A percentile compares a stretch with the other conserved stretches of the same genome.
Conservation (phyloP, 2,329 filamentous ascomycete genomes). For the Diaporthe longicolla region DNA sequence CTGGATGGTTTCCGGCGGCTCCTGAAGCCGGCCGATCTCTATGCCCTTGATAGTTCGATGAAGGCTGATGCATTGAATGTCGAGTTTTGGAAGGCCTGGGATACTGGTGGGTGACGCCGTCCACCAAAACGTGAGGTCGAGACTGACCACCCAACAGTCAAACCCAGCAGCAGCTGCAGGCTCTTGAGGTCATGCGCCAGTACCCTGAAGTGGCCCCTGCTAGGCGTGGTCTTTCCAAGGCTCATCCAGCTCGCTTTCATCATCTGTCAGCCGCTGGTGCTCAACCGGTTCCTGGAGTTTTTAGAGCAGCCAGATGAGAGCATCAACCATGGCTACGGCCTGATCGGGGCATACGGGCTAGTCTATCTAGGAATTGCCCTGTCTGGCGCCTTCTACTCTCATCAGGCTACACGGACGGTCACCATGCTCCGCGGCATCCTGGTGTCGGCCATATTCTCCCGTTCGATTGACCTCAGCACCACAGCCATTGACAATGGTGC, state of each 20-base stretch:
- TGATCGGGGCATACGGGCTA: constrained; percentile 44
- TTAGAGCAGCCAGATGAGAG: constrained; percentile 45
- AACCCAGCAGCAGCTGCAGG: constrained; percentile 7
- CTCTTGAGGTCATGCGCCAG: constrained; percentile 49
- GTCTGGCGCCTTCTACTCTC: constrained; percentile 51
- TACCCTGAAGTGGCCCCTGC: constrained; percentile 50
- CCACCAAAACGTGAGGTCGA: background rate
- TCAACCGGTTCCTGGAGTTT: constrained; percentile 52
- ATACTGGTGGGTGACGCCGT: constrained; percentile 45
- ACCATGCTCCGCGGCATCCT: constrained; percentile 51
- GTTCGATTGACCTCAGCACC: constrained; percentile 51
- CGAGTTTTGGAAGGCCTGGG: constrained; percentile 52
- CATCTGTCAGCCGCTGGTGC: constrained; percentile 55
- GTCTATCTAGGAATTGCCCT: constrained; percentile 46
- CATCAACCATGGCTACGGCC: constrained; percentile 46
- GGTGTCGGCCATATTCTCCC: constrained; percentile 53
- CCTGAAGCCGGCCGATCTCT: constrained; percentile 53
- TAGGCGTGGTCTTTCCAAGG: constrained; percentile 51
- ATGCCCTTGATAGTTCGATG: constrained; percentile 54
- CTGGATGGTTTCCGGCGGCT: constrained; percentile 53
- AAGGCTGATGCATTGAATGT: constrained; percentile 48
- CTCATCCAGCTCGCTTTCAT: constrained; percentile 53
- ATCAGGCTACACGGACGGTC: constrained; percentile 51
- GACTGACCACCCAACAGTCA: constrained; percentile 5
- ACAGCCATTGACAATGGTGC: constrained; percentile 51